These are phyloP conservation scores for Penicillium sp. DNA, from an alignment of 2,329 filamentous ascomycete species.

Conservation along the genomic window DNA sequence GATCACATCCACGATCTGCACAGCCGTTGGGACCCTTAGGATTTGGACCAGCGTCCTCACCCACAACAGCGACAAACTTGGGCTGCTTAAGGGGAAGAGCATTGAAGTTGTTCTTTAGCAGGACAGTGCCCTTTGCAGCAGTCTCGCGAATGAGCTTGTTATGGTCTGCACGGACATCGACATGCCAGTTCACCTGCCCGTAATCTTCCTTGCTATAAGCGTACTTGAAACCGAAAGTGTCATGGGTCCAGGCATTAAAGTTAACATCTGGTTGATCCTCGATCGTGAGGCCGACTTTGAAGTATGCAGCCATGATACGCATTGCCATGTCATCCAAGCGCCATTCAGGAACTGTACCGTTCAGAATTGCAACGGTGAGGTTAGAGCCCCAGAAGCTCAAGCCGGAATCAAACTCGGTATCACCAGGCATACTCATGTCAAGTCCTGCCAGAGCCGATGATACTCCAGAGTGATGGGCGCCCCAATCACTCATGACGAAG, in stretches of 20 bases:
- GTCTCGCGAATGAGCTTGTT: conserved; percentile 70
- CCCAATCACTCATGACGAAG: conserved; percentile 51
- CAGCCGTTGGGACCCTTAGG: conserved; percentile 21
- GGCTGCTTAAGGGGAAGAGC: conserved; percentile 53
- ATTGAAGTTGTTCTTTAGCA: conserved; percentile 59
- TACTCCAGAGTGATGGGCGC: conserved; percentile 51
- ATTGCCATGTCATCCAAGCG: conserved; percentile 52
- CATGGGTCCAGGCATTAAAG: conserved; percentile 33
- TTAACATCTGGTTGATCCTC: conserved; percentile 39
- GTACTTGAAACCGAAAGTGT: conserved; percentile 14
- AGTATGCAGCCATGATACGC: conserved; percentile 53
- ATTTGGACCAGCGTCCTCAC: conserved; percentile 51
- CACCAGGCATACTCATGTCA: conserved; percentile 36
- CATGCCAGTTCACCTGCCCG: conserved; percentile 14
- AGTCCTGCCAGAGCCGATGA: conserved; percentile 52
- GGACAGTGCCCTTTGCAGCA: conserved; percentile 75
- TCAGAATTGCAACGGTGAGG: conserved; percentile 30
- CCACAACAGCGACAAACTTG: conserved; percentile 53
- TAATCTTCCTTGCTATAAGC: conserved; percentile 13
- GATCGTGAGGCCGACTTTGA: conserved; percentile 46
- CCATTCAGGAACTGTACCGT: conserved; percentile 46
- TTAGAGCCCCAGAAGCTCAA: conserved; percentile 27
- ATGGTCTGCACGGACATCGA: conserved; percentile 70
- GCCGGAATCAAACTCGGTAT: conserved; percentile 38
- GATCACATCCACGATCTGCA: conserved; percentile 14